These are phyloP conservation scores for Aschersonia sp. DNA, from an alignment of 2,329 filamentous ascomycete genomes.

Conservation along the genomic window DNA sequence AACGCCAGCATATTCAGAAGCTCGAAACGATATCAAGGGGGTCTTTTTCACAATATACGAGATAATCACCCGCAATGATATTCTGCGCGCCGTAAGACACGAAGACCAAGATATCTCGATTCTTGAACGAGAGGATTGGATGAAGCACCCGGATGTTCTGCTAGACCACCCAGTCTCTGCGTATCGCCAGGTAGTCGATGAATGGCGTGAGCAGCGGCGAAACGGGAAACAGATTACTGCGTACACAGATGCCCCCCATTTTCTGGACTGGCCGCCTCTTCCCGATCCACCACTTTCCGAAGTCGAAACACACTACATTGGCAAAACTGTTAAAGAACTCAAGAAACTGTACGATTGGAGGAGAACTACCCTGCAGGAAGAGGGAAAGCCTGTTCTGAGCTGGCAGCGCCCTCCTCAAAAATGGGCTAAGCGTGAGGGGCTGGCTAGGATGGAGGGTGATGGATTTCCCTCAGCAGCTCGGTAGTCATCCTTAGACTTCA, in stretches of 20 bases:
- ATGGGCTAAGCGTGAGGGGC: too few species aligned
- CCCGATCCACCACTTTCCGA: constrained; percentile 1
- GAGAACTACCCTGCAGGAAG: constrained; percentile 1
- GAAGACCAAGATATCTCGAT: constrained; percentile 11
- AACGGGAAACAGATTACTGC: constrained; percentile 2
- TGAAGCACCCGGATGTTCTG: constrained; percentile 15
- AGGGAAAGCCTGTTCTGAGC: constrained; percentile 5
- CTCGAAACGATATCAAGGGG: constrained; percentile 17
- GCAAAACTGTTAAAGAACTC: not conserved
- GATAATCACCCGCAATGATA: constrained; percentile 16
- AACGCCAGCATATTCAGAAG: not conserved
- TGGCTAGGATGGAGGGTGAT: too few species aligned
- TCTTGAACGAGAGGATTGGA: constrained; percentile 12
- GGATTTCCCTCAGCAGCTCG: too few species aligned
- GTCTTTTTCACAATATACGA: constrained; percentile 20
- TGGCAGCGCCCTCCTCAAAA: constrained; percentile 4
- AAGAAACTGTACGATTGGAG: not conserved
- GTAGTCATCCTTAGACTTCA: too few species aligned
- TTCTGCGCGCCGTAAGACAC: constrained; percentile 8
- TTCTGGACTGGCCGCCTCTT: constrained; percentile 2
- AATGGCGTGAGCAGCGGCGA: constrained; percentile 11
- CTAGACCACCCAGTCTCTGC: constrained; percentile 16
- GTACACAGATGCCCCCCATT: constrained; percentile 1
- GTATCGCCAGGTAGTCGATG: constrained; percentile 11
- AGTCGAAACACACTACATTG: not conserved